These are phyloP conservation scores for Massarina eburnea DNA, from an alignment of 2,329 filamentous ascomycete genomes.

Conservation along the genomic window DNA sequence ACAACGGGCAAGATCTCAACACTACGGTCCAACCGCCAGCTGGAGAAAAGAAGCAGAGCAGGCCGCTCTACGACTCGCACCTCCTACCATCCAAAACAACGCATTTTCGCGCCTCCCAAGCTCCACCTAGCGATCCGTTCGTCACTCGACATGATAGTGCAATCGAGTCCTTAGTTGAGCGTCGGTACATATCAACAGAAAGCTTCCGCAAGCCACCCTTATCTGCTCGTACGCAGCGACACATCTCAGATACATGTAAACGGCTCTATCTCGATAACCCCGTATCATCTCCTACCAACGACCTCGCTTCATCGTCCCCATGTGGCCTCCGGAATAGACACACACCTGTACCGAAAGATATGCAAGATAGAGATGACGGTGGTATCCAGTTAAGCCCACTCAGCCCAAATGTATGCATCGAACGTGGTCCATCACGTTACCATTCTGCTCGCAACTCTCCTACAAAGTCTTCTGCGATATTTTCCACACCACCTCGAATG, in stretches of 20 bases:
- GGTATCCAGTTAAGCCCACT: constrained; percentile 21
- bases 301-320: neutral
- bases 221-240: neutral
- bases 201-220: neutral
- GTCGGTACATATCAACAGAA: neutral
- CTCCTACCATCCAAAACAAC: neutral
- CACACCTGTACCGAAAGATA: neutral
- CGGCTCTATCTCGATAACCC: neutral
- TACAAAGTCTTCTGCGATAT: neutral
- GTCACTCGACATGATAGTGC: neutral
- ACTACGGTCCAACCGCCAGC: neutral
- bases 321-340: neutral
- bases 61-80: neutral
- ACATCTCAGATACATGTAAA: constrained; percentile 5
- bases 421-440: constrained; percentile 28
- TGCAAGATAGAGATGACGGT: constrained; percentile 7
- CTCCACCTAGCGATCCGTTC: neutral
- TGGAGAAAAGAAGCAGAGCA: neutral
- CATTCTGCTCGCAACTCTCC: neutral
- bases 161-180: neutral
- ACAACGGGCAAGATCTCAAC: neutral
- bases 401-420: constrained; percentile 34
- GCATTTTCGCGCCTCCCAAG: neutral
- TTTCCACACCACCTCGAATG: neutral
- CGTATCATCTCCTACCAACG: neutral